Evolutionary conservation across 805 yeast genomes (phyloP), one percentile per base, ranked within the genome.

Genomic region (Diddensiella transvaalensis): DNA sequence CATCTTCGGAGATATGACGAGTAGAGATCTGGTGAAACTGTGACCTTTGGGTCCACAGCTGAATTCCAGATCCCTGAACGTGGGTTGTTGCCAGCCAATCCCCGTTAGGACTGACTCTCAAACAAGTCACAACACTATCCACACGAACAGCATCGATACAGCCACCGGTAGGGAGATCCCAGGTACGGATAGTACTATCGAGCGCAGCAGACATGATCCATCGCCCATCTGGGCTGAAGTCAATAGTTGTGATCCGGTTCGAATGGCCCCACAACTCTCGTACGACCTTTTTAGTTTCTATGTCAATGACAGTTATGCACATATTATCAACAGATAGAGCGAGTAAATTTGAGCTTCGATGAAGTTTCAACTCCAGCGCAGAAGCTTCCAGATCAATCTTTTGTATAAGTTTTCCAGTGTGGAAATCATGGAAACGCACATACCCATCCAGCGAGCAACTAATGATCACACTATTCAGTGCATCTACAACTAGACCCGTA

Each of bases 151-250:
- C 97, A 69, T 93, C 99, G 49, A 93, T 88, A 66, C 98, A 91
- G 1, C 90, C 87, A 42, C 99, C 98, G 1, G 96, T 85, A 37
- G 98, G 98, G 51, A 93, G 76, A 65, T 93, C 98, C 98, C 98
- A 93, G 0, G 96, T 88, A 60, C 99, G 79, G 42, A 93, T 73
- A 0, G 98, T 89, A 1, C 87, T 76, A 63, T 93, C 99, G 51
- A 89, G 72, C 0, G 89, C 77, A 1, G 87, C 82, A 21, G 93
- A 80, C 5, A 93, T 82, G 30, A 93, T 70, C 97, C 98, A 93
- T 64, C 97, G 80, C 30, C 97, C 98, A 64, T 90, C 91, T 3
- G 96, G 95, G 2, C 95, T 83, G 62, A 93, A 91, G 64, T 87
- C 97, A 64, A 91, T 66, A 0, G 87, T 76, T 0, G 97, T 89